These are phyloP conservation scores for Colletotrichum destructivum DNA, from an alignment of 2,329 filamentous ascomycete genomes.

Conservation along the genomic window DNA sequence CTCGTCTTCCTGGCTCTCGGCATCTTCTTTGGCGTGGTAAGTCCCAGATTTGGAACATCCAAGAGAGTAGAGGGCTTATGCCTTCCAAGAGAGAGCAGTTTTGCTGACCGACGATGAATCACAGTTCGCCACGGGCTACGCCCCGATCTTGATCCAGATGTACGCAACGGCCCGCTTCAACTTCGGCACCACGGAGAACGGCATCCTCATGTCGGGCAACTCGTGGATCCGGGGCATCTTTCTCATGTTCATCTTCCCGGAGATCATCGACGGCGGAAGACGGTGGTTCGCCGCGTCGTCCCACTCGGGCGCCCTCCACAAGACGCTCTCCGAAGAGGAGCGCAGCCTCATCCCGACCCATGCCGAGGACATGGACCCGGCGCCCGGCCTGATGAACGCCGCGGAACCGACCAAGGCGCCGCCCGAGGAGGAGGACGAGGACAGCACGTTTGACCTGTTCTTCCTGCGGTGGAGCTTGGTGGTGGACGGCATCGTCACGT, in stretches of 20 bases:
- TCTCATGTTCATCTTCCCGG: constrained; percentile 68
- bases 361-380: constrained; percentile 59
- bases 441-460: constrained; percentile 75
- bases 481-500: constrained; percentile 75
- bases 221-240: constrained; percentile 69
- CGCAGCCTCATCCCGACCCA: constrained; percentile 52
- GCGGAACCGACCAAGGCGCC: constrained; percentile 60
- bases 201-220: constrained; percentile 70
- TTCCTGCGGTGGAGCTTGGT: constrained; percentile 78
- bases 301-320: constrained; percentile 29
- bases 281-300: constrained; percentile 49
- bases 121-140: constrained; percentile 73
- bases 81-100: not conserved
- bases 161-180: constrained; percentile 70
- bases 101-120: constrained; percentile 10
- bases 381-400: constrained; percentile 57
- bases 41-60: constrained; percentile 45
- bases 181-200: constrained; percentile 70
- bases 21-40: constrained; percentile 76
- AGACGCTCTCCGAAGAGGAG: constrained; percentile 25
- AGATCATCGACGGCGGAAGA: constrained; percentile 65
- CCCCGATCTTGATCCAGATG: constrained; percentile 73
- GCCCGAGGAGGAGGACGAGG: constrained; percentile 57
- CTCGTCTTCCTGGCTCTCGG: constrained; percentile 75
- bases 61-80: not conserved